These are phyloP conservation scores for Pyrenula massariospora DNA, from an alignment of 495 filamentous ascomycete species.

Conservation along the genomic window DNA sequence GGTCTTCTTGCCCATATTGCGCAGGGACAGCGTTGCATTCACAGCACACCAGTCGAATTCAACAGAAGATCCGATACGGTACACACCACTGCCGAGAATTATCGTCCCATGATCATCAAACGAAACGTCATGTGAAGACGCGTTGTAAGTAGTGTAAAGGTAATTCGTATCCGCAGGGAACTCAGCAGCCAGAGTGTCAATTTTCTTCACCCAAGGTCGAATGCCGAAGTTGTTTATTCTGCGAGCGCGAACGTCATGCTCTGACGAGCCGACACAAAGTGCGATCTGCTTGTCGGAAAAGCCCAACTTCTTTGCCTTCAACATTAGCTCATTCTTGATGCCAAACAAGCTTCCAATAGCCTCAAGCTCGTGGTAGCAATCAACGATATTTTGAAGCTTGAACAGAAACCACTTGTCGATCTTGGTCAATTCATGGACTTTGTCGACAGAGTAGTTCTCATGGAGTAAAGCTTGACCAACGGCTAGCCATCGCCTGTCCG, in stretches of 20 bases:
- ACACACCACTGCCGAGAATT: constrained; percentile 87
- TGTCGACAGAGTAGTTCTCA: constrained; percentile 86
- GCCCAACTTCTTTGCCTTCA: constrained; percentile 90
- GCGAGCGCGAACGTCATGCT: constrained; percentile 81
- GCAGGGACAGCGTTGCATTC: constrained; percentile 77
- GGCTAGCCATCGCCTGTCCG: constrained; percentile 90
- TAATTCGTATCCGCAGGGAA: constrained; percentile 98
- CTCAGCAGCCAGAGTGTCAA: constrained; percentile 92
- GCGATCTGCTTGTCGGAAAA: constrained; percentile 97
- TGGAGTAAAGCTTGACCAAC: constrained; percentile 97
- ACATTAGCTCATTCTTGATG: constrained; percentile 73
- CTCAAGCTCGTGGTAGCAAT: constrained; percentile 77
- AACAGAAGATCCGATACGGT: constrained; percentile 92
- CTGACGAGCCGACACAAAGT: constrained; percentile 66
- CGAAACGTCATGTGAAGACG: constrained; percentile 83
- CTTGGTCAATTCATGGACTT: constrained; percentile 85
- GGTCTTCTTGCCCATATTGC: constrained; percentile 89
- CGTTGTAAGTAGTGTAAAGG: constrained; percentile 97
- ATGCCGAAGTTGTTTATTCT: constrained; percentile 71
- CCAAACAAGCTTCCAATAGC: constrained; percentile 78
- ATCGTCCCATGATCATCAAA: constrained; percentile 90
- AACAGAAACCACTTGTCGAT: constrained; percentile 99
- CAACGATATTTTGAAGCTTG: constrained; percentile 93
- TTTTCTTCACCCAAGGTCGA: constrained; percentile 88
- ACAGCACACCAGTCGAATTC: constrained; percentile 99